A percentile compares a stretch with the other conserved stretches of the same genome.
Evolutionary conservation across 2,329 filamentous ascomycete species (phyloP).

Genomic region (Leptographium lundbergii): DNA sequence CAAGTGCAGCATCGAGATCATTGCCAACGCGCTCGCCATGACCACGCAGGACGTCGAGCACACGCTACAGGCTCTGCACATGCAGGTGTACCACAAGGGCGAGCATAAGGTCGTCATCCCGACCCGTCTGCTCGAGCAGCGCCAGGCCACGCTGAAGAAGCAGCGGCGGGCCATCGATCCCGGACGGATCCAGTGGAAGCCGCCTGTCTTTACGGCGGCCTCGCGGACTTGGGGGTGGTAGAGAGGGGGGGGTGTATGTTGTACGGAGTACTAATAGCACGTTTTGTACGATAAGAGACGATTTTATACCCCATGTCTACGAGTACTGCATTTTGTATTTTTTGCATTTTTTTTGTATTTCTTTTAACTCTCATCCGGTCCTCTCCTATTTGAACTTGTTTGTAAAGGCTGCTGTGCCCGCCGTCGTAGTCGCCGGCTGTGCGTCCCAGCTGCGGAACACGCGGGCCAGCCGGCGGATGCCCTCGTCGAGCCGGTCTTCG

Average conservation of each 20-base stretch:
- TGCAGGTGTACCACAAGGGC: slow-evolving; percentile 91
- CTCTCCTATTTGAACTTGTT: slow-evolving; percentile 6
- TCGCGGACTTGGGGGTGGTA: slow-evolving; percentile 94
- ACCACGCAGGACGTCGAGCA: slow-evolving; percentile 96
- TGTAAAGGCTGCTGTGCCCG: neutral
- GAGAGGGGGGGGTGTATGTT: neutral
- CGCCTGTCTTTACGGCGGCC: slow-evolving; percentile 83
- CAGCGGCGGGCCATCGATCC: slow-evolving; percentile 66
- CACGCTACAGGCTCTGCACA: slow-evolving; percentile 83
- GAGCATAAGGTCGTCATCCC: slow-evolving; percentile 94
- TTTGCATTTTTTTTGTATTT: neutral
- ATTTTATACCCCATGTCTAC: neutral
- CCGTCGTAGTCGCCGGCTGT: slow-evolving; percentile 13
- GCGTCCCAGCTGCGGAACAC: slow-evolving; percentile 12
- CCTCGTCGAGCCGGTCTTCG: slow-evolving; percentile 51
- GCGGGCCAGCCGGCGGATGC: slow-evolving; percentile 35
- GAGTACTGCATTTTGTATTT: neutral
- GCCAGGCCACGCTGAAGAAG: slow-evolving; percentile 71
- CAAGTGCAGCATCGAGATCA: slow-evolving; percentile 72
- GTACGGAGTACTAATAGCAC: neutral
- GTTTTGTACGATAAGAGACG: neutral
- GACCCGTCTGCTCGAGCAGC: slow-evolving; percentile 64
- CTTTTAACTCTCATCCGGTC: neutral
- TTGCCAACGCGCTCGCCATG: slow-evolving; percentile 75
- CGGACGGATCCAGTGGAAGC: slow-evolving; percentile 80